Conservation (phyloP, 1,284 basidiomycete species). For the Irpex lacteus region DNA sequence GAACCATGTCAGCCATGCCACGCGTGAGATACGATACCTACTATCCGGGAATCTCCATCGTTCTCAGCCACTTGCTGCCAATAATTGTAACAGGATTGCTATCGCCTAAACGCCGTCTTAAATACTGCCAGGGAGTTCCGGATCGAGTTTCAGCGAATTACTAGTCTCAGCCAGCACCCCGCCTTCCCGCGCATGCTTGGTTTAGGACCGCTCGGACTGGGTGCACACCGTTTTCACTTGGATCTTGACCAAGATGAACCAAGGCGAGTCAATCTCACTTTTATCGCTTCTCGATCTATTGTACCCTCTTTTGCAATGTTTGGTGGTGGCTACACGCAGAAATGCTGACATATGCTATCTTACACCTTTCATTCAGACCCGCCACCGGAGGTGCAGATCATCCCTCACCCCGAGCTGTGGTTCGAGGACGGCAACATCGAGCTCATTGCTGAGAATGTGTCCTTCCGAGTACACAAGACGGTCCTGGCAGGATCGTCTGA, state of each 20-base stretch:
- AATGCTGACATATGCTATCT: background rate
- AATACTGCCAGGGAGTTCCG: background rate
- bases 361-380: background rate
- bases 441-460: conserved; percentile 2
- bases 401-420: conserved; percentile 8
- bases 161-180: background rate
- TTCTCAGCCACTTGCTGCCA: background rate
- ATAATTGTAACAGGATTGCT: background rate
- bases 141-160: background rate
- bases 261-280: background rate
- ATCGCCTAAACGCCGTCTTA: background rate
- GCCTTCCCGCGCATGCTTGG: background rate
- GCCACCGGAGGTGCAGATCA: background rate
- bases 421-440: conserved; percentile 15
- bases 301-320: background rate
- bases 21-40: background rate
- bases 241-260: background rate
- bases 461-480: conserved; percentile 9
- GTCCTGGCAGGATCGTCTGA: conserved; percentile 6
- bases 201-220: background rate
- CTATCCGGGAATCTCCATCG: background rate
- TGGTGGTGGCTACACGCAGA: background rate
- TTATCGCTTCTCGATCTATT: background rate
- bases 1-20: background rate
- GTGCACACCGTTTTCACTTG: background rate